Evolutionary conservation across 164 flowering plant species (phyloP), one percentile per base, ranked within the genome.

Genomic region (Akebia trifoliata): DNA sequence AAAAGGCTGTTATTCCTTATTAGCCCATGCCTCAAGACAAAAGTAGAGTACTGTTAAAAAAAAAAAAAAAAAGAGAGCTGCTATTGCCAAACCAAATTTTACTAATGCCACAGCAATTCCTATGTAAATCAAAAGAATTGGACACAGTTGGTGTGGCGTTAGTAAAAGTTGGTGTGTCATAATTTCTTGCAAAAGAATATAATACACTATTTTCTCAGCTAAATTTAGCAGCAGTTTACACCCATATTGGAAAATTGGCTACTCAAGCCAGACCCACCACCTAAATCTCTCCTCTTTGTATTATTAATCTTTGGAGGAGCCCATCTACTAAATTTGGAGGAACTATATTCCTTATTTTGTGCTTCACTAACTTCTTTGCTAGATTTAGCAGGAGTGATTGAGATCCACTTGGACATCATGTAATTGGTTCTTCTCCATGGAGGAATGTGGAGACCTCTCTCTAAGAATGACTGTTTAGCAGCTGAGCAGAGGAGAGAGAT

Each of bases 351-450:
- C 25, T 28, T 46, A 54, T 10, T 60, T 46, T 36, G n/a, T n/a
- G n/a, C 52, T 37, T 45, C 50, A 4, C 49, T 34, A 34, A 1
- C 17, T 22, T 56, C 45, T 22, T 17, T 57, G 25, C 8, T 32
- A 14, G 50, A 52, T 17, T 12, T 36, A 14, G 28, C 8, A 24
- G 56, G 17, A 15, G 55, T 39, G 8, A 31, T 25, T n/a, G 79
- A 69, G 22, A 74, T 62, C 85, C 85, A 83, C 52, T 83, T 83
- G 59, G 79, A 68, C 28, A 54, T 71, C 85, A 81, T 78, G 68
- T 83, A 83, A 39, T 51, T 61, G 43, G 49, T 28, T 45, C 57
- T 78, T 53, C 89, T 78, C 89, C 89, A 83, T 25, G 89, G 89
- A 8, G 89, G 89, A 4, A 83, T 56, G 50, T 76, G 80, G 21